Evolutionary conservation across 352 stramenopile genomes (phyloP), one percentile per base, ranked within the genome.

Genomic region (Peronosclerospora sorghi): DNA sequence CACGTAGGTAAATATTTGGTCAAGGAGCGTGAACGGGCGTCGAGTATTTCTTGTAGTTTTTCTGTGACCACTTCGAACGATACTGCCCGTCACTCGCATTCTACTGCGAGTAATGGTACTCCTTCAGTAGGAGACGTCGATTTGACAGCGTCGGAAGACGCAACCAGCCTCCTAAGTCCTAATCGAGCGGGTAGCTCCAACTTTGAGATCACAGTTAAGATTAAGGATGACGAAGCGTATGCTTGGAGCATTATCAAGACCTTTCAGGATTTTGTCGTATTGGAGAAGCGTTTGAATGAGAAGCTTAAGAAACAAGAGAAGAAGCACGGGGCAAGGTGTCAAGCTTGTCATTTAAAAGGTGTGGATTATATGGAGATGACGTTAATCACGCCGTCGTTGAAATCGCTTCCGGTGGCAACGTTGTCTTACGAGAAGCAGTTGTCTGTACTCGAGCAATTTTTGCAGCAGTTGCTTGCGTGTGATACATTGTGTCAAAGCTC

Each of bases 401-500:
- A 61, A 41, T 52, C 65, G n/a, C 55, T 82, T 14, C 46, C 62
- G 4, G 38, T 57, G 8, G 41, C 40, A 15, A 49, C 56, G 17
- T 36, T 79, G 19, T 41, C 65, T 10, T 89, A 89, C 59, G 73
- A 83, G 9, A 77, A 77, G 57, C 67, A 66, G 12, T 35, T 85
- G 46, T 55, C 69, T 15, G 57, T 85, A 28, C 56, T 89, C 6
- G 70, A 86, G 17, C 50, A 67, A 35, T 92, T 82, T 39, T 43
- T 92, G 32, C 70, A 86, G 59, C 70, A 76, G n/a, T 41, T 92
- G 15, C 38, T 89, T 13, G 51, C 56, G 27, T 78, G 72, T 40
- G 70, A 84, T 48, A 83, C 74, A 21, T 50, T 92, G 13, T 79
- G 76, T 40, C 76, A 89, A 45, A 89, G 76, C 46, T 73, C 74